Conservation (phyloP, 495 filamentous ascomycete genomes). For the Talaromyces stipitatus region DNA sequence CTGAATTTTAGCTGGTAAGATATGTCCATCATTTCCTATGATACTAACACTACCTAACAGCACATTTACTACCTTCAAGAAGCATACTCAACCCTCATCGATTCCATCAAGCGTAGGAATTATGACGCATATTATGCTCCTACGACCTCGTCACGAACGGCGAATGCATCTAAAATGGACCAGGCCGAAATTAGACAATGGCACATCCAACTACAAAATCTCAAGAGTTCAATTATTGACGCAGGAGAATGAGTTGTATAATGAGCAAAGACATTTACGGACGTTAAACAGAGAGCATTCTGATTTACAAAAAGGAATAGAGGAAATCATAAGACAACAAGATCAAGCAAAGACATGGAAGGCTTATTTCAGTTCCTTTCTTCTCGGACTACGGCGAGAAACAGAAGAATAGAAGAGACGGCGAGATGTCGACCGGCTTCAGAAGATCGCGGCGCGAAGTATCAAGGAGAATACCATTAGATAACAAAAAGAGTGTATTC, state of each 20-base stretch:
- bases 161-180: background rate
- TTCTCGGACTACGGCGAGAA: background rate
- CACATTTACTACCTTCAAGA: background rate
- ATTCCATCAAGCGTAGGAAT: background rate
- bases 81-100: slow-evolving; percentile 1
- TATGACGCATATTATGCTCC: background rate
- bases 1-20: slow-evolving; percentile 1
- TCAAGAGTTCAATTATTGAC: background rate
- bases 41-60: background rate
- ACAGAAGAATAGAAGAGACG: background rate
- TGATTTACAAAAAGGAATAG: slow-evolving; percentile 2
- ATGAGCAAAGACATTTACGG: background rate
- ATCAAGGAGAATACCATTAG: slow-evolving; percentile 1
- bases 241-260: background rate
- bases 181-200: background rate
- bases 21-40: background rate
- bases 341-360: background rate
- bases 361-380: background rate
- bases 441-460: slow-evolving; percentile 1
- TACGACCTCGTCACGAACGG: background rate
- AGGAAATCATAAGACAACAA: slow-evolving; percentile 1
- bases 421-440: background rate
- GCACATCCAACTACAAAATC: background rate
- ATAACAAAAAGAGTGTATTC: background rate
- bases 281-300: background rate